Evolutionary conservation across 2,329 filamentous ascomycete genomes (phyloP).

Genomic region (Colletotrichum salicis): DNA sequence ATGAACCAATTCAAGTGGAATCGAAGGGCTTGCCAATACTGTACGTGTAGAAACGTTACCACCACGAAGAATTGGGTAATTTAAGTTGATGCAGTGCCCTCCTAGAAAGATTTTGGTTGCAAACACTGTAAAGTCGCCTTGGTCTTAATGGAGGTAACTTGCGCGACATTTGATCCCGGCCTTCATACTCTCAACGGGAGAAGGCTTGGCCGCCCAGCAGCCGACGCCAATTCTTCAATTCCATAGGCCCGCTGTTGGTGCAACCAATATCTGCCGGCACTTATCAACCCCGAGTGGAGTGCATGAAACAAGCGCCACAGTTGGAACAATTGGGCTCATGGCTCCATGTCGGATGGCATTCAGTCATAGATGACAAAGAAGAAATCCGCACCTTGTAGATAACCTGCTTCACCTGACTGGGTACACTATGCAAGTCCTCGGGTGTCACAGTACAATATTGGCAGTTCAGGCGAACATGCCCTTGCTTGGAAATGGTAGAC

Average conservation of each 20-base stretch:
- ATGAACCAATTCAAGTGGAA: too few species aligned
- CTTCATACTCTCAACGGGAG: too few species aligned
- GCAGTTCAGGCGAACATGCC: slow-evolving; percentile 4
- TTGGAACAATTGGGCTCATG: not conserved
- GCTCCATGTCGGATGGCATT: not conserved
- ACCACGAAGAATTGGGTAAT: too few species aligned
- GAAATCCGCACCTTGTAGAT: not conserved
- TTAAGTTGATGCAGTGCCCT: too few species aligned
- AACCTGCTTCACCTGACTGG: not conserved
- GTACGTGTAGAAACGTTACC: too few species aligned
- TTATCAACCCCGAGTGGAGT: not conserved
- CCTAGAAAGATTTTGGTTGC: too few species aligned
- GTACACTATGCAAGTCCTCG: slow-evolving; percentile 7
- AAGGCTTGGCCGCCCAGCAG: too few species aligned
- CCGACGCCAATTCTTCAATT: not conserved
- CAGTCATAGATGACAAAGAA: not conserved
- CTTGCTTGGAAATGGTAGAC: not conserved
- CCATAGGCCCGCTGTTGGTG: not conserved
- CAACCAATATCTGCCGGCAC: not conserved
- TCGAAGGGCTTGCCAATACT: too few species aligned
- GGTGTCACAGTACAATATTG: slow-evolving; percentile 19
- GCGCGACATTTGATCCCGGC: too few species aligned
- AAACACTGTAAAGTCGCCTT: too few species aligned
- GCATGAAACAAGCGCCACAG: not conserved
- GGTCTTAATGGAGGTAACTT: too few species aligned